These are phyloP conservation scores for Suhomyces sp. DNA, from an alignment of 805 yeast genomes.

Conservation along the genomic window DNA sequence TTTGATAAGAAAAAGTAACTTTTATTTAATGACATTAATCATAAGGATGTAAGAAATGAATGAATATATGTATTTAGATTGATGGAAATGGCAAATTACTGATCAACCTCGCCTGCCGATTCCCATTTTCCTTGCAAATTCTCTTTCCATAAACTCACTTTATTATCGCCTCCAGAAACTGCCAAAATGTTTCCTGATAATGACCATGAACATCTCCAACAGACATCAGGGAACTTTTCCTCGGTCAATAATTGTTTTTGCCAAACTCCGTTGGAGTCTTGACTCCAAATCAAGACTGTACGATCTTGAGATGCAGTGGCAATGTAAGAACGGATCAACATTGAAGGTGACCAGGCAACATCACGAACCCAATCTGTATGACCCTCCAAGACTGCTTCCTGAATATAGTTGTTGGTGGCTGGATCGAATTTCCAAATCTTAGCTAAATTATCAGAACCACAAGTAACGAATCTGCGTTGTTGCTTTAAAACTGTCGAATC, in stretches of 20 bases:
- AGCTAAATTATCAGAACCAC: constrained; percentile 93
- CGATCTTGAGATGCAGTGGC: constrained; percentile 97
- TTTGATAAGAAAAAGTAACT: neutral
- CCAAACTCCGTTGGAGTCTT: constrained; percentile 73
- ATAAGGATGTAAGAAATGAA: constrained; percentile 5
- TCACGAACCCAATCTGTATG: constrained; percentile 99
- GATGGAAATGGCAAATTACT: constrained; percentile 33
- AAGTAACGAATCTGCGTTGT: constrained; percentile 79
- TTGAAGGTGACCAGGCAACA: constrained; percentile 96
- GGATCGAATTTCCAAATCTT: constrained; percentile 82
- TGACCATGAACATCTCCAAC: constrained; percentile 99
- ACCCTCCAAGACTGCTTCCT: constrained; percentile 79
- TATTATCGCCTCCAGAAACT: constrained; percentile 93
- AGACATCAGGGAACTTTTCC: constrained; percentile 91
- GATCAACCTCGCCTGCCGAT: constrained; percentile 93
- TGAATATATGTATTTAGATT: neutral
- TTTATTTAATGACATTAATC: constrained; percentile 5
- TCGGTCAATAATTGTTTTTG: constrained; percentile 68
- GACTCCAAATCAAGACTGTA: constrained; percentile 93
- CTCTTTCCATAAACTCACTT: constrained; percentile 95
- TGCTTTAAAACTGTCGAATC: constrained; percentile 30
- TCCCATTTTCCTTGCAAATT: constrained; percentile 93
- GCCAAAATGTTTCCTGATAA: constrained; percentile 94
- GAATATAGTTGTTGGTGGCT: constrained; percentile 52
- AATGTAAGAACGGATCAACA: constrained; percentile 79